Conservation (phyloP, 2,329 filamentous ascomycete species). For the Botrytis pseudocinerea region DNA sequence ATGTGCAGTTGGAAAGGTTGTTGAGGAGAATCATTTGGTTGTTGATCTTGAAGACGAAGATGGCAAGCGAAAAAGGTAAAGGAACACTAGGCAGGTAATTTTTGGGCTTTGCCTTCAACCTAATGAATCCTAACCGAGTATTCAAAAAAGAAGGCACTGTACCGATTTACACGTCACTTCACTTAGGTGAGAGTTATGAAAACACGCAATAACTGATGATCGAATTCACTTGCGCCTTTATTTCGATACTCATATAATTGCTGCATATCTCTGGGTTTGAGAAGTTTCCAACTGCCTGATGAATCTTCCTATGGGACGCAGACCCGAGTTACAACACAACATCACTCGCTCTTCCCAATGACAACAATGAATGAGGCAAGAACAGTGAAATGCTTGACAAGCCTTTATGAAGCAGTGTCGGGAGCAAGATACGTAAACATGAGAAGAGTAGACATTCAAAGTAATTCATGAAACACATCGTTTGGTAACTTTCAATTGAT, state of each 20-base stretch:
- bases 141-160: background rate
- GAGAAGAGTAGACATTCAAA: conserved; percentile 7
- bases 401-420: conserved; percentile 23
- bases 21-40: background rate
- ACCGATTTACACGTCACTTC: conserved; percentile 6
- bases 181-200: background rate
- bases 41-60: background rate
- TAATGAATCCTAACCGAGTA: conserved; percentile 10
- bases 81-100: conserved; percentile 3
- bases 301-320: conserved; percentile 13
- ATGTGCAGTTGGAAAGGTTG: background rate
- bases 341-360: background rate
- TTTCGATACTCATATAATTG: conserved; percentile 24
- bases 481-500: conserved; percentile 5
- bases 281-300: conserved; percentile 31
- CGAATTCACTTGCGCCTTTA: conserved; percentile 10
- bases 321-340: conserved; percentile 16
- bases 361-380: conserved; percentile 13
- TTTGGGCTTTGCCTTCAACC: background rate
- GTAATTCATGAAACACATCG: conserved; percentile 4
- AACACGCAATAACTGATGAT: background rate
- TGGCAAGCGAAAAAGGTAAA: conserved; percentile 3
- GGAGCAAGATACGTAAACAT: conserved; percentile 28
- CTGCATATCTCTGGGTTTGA: conserved; percentile 35
- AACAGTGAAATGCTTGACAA: conserved; percentile 17